phyloP scores from a whole-genome alignment of 208 protist species.

The Endotrypanum monterogeii region DNA sequence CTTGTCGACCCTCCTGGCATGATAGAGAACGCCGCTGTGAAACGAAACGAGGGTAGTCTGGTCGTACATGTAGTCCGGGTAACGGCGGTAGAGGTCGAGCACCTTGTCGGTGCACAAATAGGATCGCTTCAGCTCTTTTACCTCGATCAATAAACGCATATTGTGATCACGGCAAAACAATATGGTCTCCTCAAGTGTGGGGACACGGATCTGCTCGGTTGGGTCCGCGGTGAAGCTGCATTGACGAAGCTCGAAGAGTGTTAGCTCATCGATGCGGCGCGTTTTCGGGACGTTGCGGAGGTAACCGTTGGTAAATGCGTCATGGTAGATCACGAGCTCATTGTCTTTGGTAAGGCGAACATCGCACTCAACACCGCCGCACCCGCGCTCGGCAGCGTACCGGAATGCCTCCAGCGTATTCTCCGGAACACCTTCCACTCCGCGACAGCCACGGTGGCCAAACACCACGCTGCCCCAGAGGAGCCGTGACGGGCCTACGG shows the following conservation, averaged over 20 bases:
- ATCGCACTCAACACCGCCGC: conserved; percentile 81
- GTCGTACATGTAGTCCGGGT: conserved; percentile 89
- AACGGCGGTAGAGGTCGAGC: conserved; percentile 76
- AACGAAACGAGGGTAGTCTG: conserved; percentile 89
- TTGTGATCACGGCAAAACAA: conserved; percentile 81
- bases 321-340: conserved; percentile 84
- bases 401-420: conserved; percentile 89
- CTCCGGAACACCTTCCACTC: conserved; percentile 72
- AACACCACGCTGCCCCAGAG: conserved; percentile 81
- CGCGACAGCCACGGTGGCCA: conserved; percentile 88
- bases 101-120: conserved; percentile 77
- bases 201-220: conserved; percentile 70
- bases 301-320: conserved; percentile 50
- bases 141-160: conserved; percentile 84
- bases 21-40: conserved; percentile 69
- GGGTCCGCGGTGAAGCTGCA: conserved; percentile 65
- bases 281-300: conserved; percentile 46
- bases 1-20: conserved; percentile 61
- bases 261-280: conserved; percentile 70
- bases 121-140: conserved; percentile 69
- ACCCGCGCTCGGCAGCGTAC: conserved; percentile 76
- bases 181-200: conserved; percentile 86
- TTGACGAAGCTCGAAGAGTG: conserved; percentile 72
- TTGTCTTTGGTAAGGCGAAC: conserved; percentile 88
- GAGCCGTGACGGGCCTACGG: conserved; percentile 70